Conservation (phyloP, 2,329 filamentous ascomycete genomes). For the Diplodia seriata region DNA sequence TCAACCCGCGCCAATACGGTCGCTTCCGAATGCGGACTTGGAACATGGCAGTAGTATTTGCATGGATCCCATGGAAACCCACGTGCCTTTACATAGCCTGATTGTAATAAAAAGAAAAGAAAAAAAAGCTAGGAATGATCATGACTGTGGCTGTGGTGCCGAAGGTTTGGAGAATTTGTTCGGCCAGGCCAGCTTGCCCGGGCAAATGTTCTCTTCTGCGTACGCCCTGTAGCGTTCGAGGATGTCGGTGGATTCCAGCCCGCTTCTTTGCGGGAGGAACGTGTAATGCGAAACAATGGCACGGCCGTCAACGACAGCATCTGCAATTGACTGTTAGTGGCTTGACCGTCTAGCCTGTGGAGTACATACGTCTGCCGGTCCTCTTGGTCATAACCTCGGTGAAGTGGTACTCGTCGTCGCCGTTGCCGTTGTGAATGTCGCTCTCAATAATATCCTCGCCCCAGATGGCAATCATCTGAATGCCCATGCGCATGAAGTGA, state of each 20-base stretch:
- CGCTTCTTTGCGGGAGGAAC: slow-evolving; percentile 51
- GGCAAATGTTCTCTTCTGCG: slow-evolving; percentile 61
- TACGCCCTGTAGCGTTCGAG: slow-evolving; percentile 61
- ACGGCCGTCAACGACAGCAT: slow-evolving; percentile 61
- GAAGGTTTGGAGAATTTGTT: neutral
- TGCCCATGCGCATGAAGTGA: slow-evolving; percentile 58
- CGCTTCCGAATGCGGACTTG: neutral
- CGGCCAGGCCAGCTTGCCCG: slow-evolving; percentile 9
- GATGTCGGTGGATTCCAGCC: slow-evolving; percentile 60
- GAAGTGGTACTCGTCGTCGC: slow-evolving; percentile 57
- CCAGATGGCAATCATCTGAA: slow-evolving; percentile 62
- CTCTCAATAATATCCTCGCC: slow-evolving; percentile 58
- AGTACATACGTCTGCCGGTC: slow-evolving; percentile 46
- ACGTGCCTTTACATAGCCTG: neutral
- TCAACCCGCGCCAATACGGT: slow-evolving; percentile 3
- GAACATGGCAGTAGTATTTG: neutral
- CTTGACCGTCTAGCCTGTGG: neutral
- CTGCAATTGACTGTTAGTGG: slow-evolving; percentile 10
- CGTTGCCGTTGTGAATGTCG: slow-evolving; percentile 54
- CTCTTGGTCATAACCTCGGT: slow-evolving; percentile 49
- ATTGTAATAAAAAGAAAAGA: neutral
- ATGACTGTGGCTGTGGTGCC: neutral
- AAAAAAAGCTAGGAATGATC: neutral
- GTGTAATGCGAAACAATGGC: slow-evolving; percentile 63
- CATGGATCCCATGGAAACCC: neutral